Evolutionary conservation across 129 eudicot genomes (phyloP).

Genomic region (Apium graveolens): DNA sequence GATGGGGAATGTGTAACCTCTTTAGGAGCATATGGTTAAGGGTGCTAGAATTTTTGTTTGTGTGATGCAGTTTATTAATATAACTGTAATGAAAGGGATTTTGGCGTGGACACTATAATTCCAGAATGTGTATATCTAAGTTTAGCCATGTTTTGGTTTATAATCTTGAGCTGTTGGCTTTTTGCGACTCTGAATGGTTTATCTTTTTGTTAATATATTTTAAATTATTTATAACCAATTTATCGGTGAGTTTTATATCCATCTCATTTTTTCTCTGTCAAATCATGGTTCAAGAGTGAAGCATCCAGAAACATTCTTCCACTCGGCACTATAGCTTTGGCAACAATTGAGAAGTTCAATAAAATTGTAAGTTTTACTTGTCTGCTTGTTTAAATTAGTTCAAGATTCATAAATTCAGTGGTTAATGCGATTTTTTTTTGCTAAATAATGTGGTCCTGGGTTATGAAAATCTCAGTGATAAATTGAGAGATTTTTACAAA

Average conservation of each 20-base stretch:
- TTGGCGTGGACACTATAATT: background rate
- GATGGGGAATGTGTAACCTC: background rate
- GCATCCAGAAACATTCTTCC: slow-evolving; percentile 65
- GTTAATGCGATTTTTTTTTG: background rate
- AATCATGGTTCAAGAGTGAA: slow-evolving; percentile 53
- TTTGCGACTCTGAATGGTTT: background rate
- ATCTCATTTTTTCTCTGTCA: slow-evolving; percentile 13
- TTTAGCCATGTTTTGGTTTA: background rate
- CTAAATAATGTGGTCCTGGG: background rate
- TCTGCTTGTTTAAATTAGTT: background rate
- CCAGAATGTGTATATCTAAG: background rate
- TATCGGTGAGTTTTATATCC: background rate
- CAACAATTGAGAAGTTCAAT: slow-evolving; percentile 83
- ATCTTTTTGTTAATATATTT: background rate
- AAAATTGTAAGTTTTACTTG: slow-evolving; percentile 62
- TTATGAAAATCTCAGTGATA: background rate
- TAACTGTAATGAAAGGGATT: no score
- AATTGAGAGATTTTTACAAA: background rate
- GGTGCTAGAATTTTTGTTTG: background rate
- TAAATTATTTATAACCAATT: background rate
- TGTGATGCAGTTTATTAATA: background rate
- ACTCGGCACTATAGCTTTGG: slow-evolving; percentile 90
- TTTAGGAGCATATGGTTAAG: background rate
- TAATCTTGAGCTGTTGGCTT: background rate
- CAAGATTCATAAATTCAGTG: background rate